These are phyloP conservation scores for Talaromyces amestolkiae DNA, from an alignment of 2,329 filamentous ascomycete species.

Conservation along the genomic window DNA sequence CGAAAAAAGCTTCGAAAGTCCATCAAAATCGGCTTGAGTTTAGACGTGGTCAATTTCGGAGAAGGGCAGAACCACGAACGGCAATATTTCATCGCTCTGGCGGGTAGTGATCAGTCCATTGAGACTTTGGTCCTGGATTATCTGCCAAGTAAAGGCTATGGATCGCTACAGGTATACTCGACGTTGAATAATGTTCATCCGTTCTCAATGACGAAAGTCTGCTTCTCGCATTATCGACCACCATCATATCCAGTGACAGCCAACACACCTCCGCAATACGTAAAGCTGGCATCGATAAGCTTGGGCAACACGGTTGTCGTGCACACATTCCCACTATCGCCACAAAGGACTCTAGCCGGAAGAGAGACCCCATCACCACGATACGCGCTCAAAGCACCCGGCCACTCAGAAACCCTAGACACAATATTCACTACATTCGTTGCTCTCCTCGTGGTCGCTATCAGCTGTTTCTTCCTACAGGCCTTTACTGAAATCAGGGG, in stretches of 20 bases:
- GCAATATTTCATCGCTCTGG: constrained; percentile 78
- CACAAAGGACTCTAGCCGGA: constrained; percentile 36
- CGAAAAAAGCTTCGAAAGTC: constrained; percentile 62
- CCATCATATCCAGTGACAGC: constrained; percentile 50
- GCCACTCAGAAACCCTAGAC: constrained; percentile 53
- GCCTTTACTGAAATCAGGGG: constrained; percentile 61
- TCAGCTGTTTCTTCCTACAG: constrained; percentile 63
- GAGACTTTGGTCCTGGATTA: constrained; percentile 76
- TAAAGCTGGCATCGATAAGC: constrained; percentile 78
- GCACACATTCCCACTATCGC: constrained; percentile 68
- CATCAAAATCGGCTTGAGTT: constrained; percentile 71
- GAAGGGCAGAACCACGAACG: constrained; percentile 56
- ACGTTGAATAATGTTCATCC: constrained; percentile 56
- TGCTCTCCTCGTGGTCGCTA: constrained; percentile 59
- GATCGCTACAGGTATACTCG: constrained; percentile 50
- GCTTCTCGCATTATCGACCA: constrained; percentile 52
- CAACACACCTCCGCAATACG: constrained; percentile 54
- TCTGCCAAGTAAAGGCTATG: constrained; percentile 40
- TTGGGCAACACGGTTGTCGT: constrained; percentile 77
- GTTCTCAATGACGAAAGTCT: constrained; percentile 58
- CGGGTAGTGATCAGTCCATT: constrained; percentile 75
- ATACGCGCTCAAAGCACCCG: constrained; percentile 66
- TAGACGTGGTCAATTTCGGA: constrained; percentile 72
- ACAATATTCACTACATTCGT: constrained; percentile 57
- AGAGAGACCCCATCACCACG: constrained; percentile 54